These are phyloP conservation scores for Rhizopogon roseolus DNA, from an alignment of 768 basidiomycete species.

Conservation along the genomic window DNA sequence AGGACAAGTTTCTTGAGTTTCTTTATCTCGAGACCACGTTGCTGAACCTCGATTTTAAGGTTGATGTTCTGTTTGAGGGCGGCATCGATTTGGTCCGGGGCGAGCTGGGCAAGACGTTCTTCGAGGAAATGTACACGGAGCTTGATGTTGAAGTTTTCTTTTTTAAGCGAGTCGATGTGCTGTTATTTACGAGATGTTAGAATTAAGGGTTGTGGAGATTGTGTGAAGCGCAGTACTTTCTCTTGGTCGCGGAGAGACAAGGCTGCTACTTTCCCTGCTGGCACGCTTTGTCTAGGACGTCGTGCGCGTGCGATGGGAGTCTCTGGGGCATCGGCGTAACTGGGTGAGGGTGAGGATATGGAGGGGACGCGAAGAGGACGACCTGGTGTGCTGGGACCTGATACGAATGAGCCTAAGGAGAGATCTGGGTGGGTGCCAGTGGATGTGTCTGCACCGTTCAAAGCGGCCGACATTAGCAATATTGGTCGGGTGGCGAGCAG, in stretches of 20 bases:
- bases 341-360: conserved; percentile 43
- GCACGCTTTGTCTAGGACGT: conserved; percentile 27
- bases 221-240: conserved; percentile 51
- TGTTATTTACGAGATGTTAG: conserved; percentile 24
- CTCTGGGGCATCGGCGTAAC: conserved; percentile 45
- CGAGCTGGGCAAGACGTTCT: conserved; percentile 84
- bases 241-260: conserved; percentile 94
- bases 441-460: conserved; percentile 17
- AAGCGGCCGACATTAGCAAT: neutral
- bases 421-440: conserved; percentile 50
- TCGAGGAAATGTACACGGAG: conserved; percentile 94
- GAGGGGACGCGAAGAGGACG: conserved; percentile 43
- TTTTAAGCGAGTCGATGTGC: conserved; percentile 95
- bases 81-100: conserved; percentile 89
- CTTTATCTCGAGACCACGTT: conserved; percentile 87
- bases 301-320: conserved; percentile 49
- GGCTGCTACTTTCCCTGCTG: conserved; percentile 30
- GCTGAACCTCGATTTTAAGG: conserved; percentile 89
- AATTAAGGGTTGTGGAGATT: neutral
- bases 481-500: too few relatives aligned
- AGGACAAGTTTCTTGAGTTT: conserved; percentile 85
- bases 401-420: conserved; percentile 52
- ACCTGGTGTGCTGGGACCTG: conserved; percentile 50
- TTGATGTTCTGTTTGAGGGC: conserved; percentile 90
- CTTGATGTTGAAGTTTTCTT: conserved; percentile 96